Base-by-base conservation (phyloP, 2,329 filamentous ascomycete species). In the Calonectria naviculata region DNA sequence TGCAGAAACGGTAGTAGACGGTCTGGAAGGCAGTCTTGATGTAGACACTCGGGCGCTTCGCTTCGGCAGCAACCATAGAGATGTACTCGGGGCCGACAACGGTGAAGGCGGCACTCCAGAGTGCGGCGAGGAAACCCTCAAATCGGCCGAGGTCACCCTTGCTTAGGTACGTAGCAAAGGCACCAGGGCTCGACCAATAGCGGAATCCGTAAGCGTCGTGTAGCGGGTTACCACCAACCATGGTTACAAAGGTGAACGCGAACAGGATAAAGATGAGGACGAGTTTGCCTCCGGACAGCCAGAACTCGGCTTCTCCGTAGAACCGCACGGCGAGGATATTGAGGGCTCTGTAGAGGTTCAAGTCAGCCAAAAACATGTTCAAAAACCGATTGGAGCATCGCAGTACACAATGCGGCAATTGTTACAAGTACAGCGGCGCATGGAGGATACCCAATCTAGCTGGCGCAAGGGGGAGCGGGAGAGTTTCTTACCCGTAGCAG, bases 141-240 rank as follows among this genome's bases (percentile, higher is more conserved):
- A 93, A 94, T 56, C 88, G 88, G 41, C 93, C 94, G 0, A 93
- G 84, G 41, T 86, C 78, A 3, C 92, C 92, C 0, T 84, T 85
- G 49, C 90, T 88, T 70, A 91, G 87, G 70, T 89, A 85, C 72
- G 91, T 87, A 19, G 87, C 88, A 58, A 85, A 81, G 21, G 52
- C 31, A 1, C 52, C 52, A 76, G 80, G 80, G 31, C 78, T 75
- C 2, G 85, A 87, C 92, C 92, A 93, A 78, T 92, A 90, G 19
- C 92, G 87, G 79, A 95, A 95, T n/a, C 93, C 93, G 77, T 91
- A 94, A 2, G 90, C 86, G 75, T 93, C 92, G 61, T 90, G 84
- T 7, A 90, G 79, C 0, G 94, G 94, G 75, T 95, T 95, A 28
- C 93, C 94, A 36, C 93, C 94, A 8, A 94, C 85, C 92, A 95